Percentiles rank a stretch among this genome's conserved stretches.
These are phyloP conservation scores for Aethionema arabicum DNA, from an alignment of 345 rosid species.

Conservation along the genomic window DNA sequence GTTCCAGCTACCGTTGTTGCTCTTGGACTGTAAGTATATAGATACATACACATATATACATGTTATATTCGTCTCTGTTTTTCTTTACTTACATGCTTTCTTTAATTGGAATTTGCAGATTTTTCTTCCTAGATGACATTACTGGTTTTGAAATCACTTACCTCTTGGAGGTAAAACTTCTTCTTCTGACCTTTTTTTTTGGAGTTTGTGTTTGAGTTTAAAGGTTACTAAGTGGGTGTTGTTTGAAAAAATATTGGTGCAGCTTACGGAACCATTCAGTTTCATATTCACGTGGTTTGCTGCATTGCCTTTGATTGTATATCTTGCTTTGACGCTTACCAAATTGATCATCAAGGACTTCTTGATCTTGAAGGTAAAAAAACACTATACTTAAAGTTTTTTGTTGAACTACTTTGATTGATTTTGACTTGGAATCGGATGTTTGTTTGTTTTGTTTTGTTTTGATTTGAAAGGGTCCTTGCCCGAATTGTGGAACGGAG, in stretches of 20 bases:
- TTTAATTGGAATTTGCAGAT: slow-evolving; percentile 44
- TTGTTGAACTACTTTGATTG: too few species aligned
- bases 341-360: slow-evolving; percentile 71
- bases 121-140: slow-evolving; percentile 92
- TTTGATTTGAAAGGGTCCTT: slow-evolving; percentile 57
- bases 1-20: slow-evolving; percentile 89
- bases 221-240: not conserved
- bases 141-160: slow-evolving; percentile 92
- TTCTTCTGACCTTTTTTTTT: not conserved
- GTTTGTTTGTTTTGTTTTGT: too few species aligned
- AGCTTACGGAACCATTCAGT: slow-evolving; percentile 89
- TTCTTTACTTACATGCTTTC: slow-evolving; percentile 15
- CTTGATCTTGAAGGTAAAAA: slow-evolving; percentile 73
- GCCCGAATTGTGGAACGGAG: slow-evolving; percentile 95
- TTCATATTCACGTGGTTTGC: slow-evolving; percentile 99
- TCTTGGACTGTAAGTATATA: slow-evolving; percentile 42
- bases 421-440: too few species aligned
- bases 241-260: slow-evolving; percentile 23
- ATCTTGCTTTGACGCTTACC: slow-evolving; percentile 62
- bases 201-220: not conserved
- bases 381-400: slow-evolving; percentile 16
- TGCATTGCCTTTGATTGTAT: slow-evolving; percentile 79
- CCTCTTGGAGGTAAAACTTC: slow-evolving; percentile 63
- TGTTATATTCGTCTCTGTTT: not conserved
- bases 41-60: too few species aligned